Base-by-base conservation (phyloP, 495 filamentous ascomycete genomes). In the Penicillium psychrofluorescens region DNA sequence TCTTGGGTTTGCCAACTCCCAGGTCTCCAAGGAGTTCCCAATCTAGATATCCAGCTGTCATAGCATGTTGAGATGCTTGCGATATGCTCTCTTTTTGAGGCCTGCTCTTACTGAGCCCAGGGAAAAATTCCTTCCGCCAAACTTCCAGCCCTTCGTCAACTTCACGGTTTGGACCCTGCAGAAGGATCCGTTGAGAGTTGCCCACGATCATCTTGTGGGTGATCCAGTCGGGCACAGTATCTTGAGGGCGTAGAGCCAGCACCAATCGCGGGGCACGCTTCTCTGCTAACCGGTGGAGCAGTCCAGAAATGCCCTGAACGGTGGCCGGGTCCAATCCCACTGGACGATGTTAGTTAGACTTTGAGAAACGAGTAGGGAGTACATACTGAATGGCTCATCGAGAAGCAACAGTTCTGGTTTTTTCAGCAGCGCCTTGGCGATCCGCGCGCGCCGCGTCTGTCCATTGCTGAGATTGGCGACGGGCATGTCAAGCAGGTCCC, bases 241-340 rank as follows among this genome's bases (percentile, higher is more conserved):
- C 91, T 58, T 95, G 89, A 10, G 90, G 84, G 30, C 90, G 76
- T 9, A 91, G 71, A 31, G 82, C 83, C 29, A 96, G 59, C 11
- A 97, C 67, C 13, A 96, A 64, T 30, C 86, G 76, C 6, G 89
- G 86, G 12, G 75, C 74, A 39, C 66, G 73, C 40, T 75, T 75
- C 45, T 75, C 64, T 2, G 85, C 84, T 13, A 97, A 53, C 0
- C 68, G 59, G 48, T 78, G 63, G 7, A 96, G 73, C 33, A 96
- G 67, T 2, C 67, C 66, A 14, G 85, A 90, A 52, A 97, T 61
- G 9, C 75, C 75, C 29, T 68, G 67, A 8, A 83, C 72, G 2
- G 88, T 90, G 14, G 80, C 77, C 15, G 92, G 92, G 58, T 98
- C 92, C 30, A 98, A 70, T 8, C 92, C 92, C 87, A 98, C 70